Conservation (phyloP, 768 basidiomycete species). For the Hypholoma sublateritium region DNA sequence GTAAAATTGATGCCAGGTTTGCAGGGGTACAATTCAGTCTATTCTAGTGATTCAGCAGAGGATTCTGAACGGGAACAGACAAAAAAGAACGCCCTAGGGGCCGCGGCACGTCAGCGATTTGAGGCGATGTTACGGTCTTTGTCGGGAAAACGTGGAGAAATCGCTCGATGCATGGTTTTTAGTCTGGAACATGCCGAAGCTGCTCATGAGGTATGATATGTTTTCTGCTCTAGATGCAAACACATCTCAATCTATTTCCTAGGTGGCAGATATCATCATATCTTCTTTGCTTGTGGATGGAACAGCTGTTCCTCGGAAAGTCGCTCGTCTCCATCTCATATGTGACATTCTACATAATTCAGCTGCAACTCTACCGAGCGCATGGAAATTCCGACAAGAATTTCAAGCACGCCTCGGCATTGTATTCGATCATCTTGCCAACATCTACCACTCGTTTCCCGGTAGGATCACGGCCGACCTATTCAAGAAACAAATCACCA, state of each 20-base stretch:
- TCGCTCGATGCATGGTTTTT: slow-evolving; percentile 97
- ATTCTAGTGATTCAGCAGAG: slow-evolving; percentile 92
- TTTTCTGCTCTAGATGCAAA: not conserved
- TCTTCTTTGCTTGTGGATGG: slow-evolving; percentile 84
- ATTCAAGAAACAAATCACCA: slow-evolving; percentile 90
- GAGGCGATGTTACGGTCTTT: slow-evolving; percentile 89
- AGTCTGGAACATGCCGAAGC: slow-evolving; percentile 96
- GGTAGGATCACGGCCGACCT: slow-evolving; percentile 95
- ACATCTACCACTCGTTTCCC: slow-evolving; percentile 93
- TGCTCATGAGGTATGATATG: slow-evolving; percentile 74
- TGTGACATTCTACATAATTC: slow-evolving; percentile 99
- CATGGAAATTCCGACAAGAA: slow-evolving; percentile 96
- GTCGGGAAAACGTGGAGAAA: slow-evolving; percentile 83
- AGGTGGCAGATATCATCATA: slow-evolving; percentile 92
- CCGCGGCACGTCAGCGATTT: slow-evolving; percentile 78
- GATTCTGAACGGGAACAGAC: slow-evolving; percentile 87
- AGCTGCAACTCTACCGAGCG: slow-evolving; percentile 88
- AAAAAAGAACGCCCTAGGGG: slow-evolving; percentile 76
- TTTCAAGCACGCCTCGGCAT: slow-evolving; percentile 90
- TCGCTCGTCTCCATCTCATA: slow-evolving; percentile 91
- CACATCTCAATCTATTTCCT: not conserved
- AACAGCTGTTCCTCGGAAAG: slow-evolving; percentile 97
- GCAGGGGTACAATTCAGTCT: slow-evolving; percentile 84
- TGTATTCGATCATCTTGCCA: slow-evolving; percentile 94
- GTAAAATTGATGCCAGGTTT: slow-evolving; percentile 2